A percentile compares a stretch with the other conserved stretches of the same genome.
phyloP scores from a whole-genome alignment of 495 filamentous ascomycete genomes.

The Extremus antarcticus region DNA sequence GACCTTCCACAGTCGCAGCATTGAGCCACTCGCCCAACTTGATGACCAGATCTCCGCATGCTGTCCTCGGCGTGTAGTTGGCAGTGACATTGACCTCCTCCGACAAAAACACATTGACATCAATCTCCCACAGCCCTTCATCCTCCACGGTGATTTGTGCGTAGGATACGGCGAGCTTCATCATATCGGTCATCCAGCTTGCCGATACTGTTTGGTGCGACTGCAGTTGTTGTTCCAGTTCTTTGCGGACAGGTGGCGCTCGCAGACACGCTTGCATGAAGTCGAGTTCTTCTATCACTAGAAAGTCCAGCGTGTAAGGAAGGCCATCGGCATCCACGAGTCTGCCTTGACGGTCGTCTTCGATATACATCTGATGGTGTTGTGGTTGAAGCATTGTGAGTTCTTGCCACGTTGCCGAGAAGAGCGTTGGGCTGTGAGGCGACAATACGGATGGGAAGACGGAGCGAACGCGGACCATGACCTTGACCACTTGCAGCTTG shows the following conservation, averaged over 20 bases:
- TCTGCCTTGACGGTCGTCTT: slow-evolving; percentile 72
- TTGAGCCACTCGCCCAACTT: slow-evolving; percentile 89
- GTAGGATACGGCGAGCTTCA: slow-evolving; percentile 71
- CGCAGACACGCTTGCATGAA: slow-evolving; percentile 80
- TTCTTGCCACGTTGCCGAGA: slow-evolving; percentile 79
- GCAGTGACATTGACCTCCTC: slow-evolving; percentile 93
- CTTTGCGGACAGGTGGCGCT: slow-evolving; percentile 71
- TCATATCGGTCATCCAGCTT: slow-evolving; percentile 68
- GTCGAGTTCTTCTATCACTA: slow-evolving; percentile 86
- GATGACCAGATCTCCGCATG: slow-evolving; percentile 79
- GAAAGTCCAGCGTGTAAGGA: slow-evolving; percentile 90
- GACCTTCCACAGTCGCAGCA: slow-evolving; percentile 54
- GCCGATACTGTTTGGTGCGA: slow-evolving; percentile 42
- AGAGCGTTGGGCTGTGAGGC: slow-evolving; percentile 65
- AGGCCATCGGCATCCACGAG: slow-evolving; percentile 82
- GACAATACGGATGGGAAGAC: slow-evolving; percentile 75
- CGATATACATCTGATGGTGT: slow-evolving; percentile 74
- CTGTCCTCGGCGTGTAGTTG: slow-evolving; percentile 88
- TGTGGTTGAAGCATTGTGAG: slow-evolving; percentile 55
- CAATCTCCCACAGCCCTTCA: slow-evolving; percentile 89
- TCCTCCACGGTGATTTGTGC: slow-evolving; percentile 90
- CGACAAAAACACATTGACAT: slow-evolving; percentile 86
- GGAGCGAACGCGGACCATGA: slow-evolving; percentile 74
- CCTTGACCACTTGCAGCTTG: slow-evolving; percentile 81
- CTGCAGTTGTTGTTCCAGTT: slow-evolving; percentile 62